Percentiles rank a stretch among this genome's conserved stretches.
phyloP scores from a whole-genome alignment of 192 early-diverging fungal species.

The Spizellomyces punctatus region DNA sequence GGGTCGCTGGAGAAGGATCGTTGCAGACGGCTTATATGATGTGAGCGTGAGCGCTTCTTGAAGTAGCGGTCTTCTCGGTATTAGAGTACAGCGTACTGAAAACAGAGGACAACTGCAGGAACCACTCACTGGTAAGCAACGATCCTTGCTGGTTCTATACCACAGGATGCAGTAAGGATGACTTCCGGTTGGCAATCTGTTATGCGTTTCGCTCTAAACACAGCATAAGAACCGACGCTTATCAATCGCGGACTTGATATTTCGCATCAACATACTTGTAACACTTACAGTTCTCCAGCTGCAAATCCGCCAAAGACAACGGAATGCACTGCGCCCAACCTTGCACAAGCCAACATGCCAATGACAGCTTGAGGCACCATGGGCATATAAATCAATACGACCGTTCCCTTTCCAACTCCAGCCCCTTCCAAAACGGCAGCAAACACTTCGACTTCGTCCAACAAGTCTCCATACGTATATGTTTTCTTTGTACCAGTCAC shows the following conservation, averaged over 20 bases:
- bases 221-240: too few relatives aligned
- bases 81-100: too few relatives aligned
- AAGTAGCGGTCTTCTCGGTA: too few relatives aligned
- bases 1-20: too few relatives aligned
- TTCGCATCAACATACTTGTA: neutral
- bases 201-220: slow-evolving; percentile 70
- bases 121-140: too few relatives aligned
- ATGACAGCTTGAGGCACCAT: slow-evolving; percentile 70
- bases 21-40: too few relatives aligned
- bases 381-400: slow-evolving; percentile 75
- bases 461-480: slow-evolving; percentile 68
- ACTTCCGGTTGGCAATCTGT: slow-evolving; percentile 73
- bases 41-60: too few relatives aligned
- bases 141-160: slow-evolving; percentile 68
- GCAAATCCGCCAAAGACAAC: slow-evolving; percentile 71
- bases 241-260: too few relatives aligned
- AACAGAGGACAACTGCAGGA: too few relatives aligned
- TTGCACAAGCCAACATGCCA: slow-evolving; percentile 80
- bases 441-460: slow-evolving; percentile 64
- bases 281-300: slow-evolving; percentile 32
- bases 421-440: slow-evolving; percentile 62
- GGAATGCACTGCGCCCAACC: slow-evolving; percentile 76
- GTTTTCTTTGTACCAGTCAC: slow-evolving; percentile 51
- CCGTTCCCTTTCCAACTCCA: slow-evolving; percentile 66
- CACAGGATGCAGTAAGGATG: slow-evolving; percentile 73